Evolutionary conservation across 768 basidiomycete species (phyloP).

Genomic region (Tricholoma flavovirens): DNA sequence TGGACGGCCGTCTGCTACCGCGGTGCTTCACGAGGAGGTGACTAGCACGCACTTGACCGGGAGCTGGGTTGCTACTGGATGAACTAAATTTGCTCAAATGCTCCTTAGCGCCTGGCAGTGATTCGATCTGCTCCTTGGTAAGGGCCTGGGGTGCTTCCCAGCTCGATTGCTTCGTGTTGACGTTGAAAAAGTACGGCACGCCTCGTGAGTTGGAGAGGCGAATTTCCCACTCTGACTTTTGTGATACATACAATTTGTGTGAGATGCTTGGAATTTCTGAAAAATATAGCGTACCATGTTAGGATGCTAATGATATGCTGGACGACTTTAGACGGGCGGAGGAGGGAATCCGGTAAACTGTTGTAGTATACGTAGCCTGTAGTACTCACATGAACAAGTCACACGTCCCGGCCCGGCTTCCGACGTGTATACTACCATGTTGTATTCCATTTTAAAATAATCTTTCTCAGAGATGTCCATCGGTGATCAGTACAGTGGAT

Average conservation of each 20-base stretch:
- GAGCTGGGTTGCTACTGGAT: constrained; percentile 17
- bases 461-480: not conserved
- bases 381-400: no score
- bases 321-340: not conserved
- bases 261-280: not conserved
- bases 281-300: constrained; percentile 10
- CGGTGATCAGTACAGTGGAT: constrained; percentile 30
- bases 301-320: not conserved
- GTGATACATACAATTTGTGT: not conserved
- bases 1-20: constrained; percentile 70
- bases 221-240: constrained; percentile 65
- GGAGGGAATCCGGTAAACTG: no score
- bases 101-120: constrained; percentile 65
- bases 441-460: not conserved
- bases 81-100: constrained; percentile 22
- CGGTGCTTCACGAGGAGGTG: constrained; percentile 93
- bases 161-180: constrained; percentile 56
- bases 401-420: not conserved
- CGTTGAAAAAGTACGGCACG: constrained; percentile 87
- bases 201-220: constrained; percentile 75
- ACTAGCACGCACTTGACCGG: constrained; percentile 79
- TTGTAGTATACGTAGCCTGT: no score
- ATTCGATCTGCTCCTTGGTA: constrained; percentile 49
- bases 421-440: no score
- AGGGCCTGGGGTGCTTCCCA: constrained; percentile 76